These are phyloP conservation scores for Venturia oleaginea DNA, from an alignment of 2,329 filamentous ascomycete species.

Conservation along the genomic window DNA sequence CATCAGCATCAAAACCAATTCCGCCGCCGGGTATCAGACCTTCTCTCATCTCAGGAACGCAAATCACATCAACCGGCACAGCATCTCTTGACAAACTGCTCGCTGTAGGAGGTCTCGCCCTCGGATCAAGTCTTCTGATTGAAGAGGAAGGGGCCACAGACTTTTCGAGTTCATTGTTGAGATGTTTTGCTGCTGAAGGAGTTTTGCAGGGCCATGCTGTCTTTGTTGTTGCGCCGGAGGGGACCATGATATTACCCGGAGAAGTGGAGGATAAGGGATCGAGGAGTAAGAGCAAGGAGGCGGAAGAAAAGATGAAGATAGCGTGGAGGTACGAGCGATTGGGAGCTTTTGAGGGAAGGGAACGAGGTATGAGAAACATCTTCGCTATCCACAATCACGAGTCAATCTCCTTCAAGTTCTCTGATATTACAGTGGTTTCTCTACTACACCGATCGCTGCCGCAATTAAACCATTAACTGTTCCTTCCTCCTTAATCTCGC, in stretches of 20 bases:
- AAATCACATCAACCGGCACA: constrained; percentile 86
- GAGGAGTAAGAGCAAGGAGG: constrained; percentile 29
- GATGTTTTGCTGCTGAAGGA: constrained; percentile 89
- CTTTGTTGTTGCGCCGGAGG: constrained; percentile 71
- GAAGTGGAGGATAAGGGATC: constrained; percentile 37
- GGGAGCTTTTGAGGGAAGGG: constrained; percentile 53
- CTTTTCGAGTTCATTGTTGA: constrained; percentile 73
- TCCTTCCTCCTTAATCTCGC: not conserved
- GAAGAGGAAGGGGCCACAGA: constrained; percentile 92
- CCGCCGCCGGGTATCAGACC: constrained; percentile 55
- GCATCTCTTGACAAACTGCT: constrained; percentile 75
- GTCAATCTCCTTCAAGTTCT: not conserved
- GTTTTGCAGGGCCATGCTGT: constrained; percentile 84
- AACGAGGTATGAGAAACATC: constrained; percentile 4
- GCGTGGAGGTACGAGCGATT: constrained; percentile 93
- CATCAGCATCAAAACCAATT: constrained; percentile 19
- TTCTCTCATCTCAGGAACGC: constrained; percentile 78
- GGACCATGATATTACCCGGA: constrained; percentile 72
- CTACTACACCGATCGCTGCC: not conserved
- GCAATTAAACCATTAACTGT: not conserved
- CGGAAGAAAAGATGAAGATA: constrained; percentile 85
- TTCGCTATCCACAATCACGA: not conserved
- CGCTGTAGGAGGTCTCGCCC: constrained; percentile 76
- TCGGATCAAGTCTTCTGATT: constrained; percentile 72
- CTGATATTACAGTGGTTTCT: not conserved